A percentile compares a stretch with the other conserved stretches of the same genome.
Conservation (phyloP, 2,329 filamentous ascomycete genomes). For the Dactylonectria estremocensis region DNA sequence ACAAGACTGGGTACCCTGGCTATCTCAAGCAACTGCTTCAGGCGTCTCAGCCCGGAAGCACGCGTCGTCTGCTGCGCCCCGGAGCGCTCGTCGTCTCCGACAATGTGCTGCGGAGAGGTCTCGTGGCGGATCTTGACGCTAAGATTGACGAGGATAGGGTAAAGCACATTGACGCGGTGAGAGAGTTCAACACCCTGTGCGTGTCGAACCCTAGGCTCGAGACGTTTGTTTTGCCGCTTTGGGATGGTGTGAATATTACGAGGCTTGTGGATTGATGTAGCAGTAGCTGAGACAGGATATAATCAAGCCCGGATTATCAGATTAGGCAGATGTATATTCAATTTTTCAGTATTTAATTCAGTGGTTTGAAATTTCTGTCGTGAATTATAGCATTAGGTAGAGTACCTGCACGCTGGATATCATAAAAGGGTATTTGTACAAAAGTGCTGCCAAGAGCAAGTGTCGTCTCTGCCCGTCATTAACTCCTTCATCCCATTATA, state of each 20-base stretch:
- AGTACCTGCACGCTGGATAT: conserved; percentile 23
- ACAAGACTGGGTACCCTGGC: conserved; percentile 66
- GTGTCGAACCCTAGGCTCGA: conserved; percentile 56
- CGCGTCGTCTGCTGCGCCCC: conserved; percentile 60
- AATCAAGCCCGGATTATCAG: no score
- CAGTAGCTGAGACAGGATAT: no score
- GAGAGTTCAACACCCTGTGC: conserved; percentile 55
- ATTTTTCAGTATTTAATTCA: background rate
- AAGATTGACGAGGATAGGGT: conserved; percentile 38
- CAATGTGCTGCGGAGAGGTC: conserved; percentile 65
- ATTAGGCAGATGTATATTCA: background rate
- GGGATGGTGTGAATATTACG: conserved; percentile 59
- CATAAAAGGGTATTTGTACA: conserved; percentile 12
- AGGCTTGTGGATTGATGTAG: conserved; percentile 55
- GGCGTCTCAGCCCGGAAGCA: conserved; percentile 56
- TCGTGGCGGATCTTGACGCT: conserved; percentile 58
- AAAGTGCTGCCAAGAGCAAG: background rate
- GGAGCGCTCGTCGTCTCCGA: conserved; percentile 69
- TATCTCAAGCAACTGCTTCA: conserved; percentile 64
- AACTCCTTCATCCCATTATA: conserved; percentile 6
- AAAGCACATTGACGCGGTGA: conserved; percentile 48
- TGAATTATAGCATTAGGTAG: conserved; percentile 4
- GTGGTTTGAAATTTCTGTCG: background rate
- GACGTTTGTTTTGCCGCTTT: conserved; percentile 59
- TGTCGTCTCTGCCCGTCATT: background rate